Base-by-base conservation (phyloP, 1,284 basidiomycete genomes). In the Leccinum insolens region DNA sequence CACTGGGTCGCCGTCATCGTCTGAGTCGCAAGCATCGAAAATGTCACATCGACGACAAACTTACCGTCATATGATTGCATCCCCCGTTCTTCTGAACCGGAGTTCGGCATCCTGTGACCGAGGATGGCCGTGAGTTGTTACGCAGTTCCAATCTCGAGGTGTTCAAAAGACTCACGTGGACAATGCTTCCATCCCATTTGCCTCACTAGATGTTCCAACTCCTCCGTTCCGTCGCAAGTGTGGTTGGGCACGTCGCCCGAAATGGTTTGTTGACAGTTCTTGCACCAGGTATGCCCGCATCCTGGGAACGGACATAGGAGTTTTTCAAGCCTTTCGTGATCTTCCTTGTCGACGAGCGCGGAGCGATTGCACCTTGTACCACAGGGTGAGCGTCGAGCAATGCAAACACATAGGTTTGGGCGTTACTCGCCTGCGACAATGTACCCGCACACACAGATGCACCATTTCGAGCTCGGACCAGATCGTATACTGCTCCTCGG, bases 51-150 rank as follows among this genome's bases (percentile, higher is more conserved):
- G 67, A 34, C 17, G 14, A 58, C 14, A 25, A 34, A 73, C 86
- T 76, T 67, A 89, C 88, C 66, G 85, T 86, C 84, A 90, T 89
- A 76, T 90, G 88, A 72, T 89, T 89, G 71, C 89, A 90, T 3
- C 89, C 89, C 9, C 80, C 78, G 6, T 78, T 80, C 74, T 89
- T 90, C 73, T 87, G 85, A 17, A 85, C 83, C 0, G 86, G 85
- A 0, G 87, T 88, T 61, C 79, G 77, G 72, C 89, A 90, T 7
- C 84, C 88, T 89, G 68, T 17, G n/a, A 58, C 25, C 3, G 3
- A 63, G 49, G n/a, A 20, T 20, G n/a, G 11, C n/a, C 49, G 49
- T 52, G 49, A 66, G 49, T 6, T 28, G 41, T 67, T 22, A 46
- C 15, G 17, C 37, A 0, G 7, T 22, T 25, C 46, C 25, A 17